Percentiles rank a stretch among this genome's conserved stretches.
Evolutionary conservation across 2,329 filamentous ascomycete genomes (phyloP).

Genomic region (Lasiodiplodia gonubiensis): DNA sequence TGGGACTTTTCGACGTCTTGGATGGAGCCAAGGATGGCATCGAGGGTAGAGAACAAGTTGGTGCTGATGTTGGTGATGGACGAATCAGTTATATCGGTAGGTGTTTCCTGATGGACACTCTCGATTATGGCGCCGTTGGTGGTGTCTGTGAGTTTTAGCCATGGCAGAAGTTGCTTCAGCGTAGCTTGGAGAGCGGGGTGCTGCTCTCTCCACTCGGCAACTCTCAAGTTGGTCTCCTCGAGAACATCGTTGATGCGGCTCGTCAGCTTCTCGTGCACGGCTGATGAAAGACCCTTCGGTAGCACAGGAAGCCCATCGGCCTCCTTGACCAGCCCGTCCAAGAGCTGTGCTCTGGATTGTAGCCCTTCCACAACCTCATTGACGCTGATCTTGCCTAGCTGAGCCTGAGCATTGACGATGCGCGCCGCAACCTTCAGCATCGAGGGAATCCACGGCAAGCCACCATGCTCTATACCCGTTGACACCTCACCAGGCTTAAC

Average conservation of each 20-base stretch:
- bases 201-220: background rate
- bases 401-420: constrained; percentile 70
- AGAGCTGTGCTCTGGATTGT: background rate
- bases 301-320: constrained; percentile 1
- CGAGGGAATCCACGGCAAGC: constrained; percentile 67
- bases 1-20: constrained; percentile 70
- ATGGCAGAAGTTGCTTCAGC: constrained; percentile 6
- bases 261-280: background rate
- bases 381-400: constrained; percentile 58
- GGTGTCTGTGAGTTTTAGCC: background rate
- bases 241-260: background rate
- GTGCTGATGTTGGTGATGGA: constrained; percentile 57
- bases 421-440: constrained; percentile 68
- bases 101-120: background rate
- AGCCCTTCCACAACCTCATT: constrained; percentile 18
- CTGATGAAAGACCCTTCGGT: constrained; percentile 15
- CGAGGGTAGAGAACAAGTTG: constrained; percentile 68
- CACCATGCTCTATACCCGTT: constrained; percentile 29
- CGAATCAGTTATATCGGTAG: background rate
- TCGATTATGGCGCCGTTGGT: background rate
- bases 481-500: constrained; percentile 22
- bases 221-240: background rate
- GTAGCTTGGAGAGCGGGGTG: constrained; percentile 2
- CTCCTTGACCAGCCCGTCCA: constrained; percentile 8
- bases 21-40: constrained; percentile 78